phyloP scores from a whole-genome alignment of 1,284 basidiomycete species.

The Trichosporon asahii region DNA sequence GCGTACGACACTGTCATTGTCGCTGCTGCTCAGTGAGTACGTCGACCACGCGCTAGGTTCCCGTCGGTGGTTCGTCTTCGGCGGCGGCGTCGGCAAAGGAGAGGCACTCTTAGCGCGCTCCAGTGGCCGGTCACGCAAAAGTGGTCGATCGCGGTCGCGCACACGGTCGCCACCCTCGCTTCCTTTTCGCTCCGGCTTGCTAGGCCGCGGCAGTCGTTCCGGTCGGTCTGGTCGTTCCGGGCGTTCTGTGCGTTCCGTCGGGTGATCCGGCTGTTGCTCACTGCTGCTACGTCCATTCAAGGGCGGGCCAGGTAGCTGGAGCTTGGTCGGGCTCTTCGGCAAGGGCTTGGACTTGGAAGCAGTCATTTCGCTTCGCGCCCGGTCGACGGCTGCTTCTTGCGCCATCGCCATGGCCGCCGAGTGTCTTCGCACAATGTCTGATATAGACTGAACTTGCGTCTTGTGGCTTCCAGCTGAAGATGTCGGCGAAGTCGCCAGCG shows the following conservation, averaged over 20 bases:
- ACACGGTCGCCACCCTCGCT: background rate
- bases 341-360: background rate
- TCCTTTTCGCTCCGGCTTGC: background rate
- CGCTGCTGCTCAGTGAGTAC: constrained; percentile 15
- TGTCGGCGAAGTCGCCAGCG: constrained; percentile 8
- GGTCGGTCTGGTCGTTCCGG: background rate
- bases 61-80: constrained; percentile 11
- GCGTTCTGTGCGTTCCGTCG: background rate
- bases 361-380: constrained; percentile 27
- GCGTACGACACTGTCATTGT: constrained; percentile 21
- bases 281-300: background rate
- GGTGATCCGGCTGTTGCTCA: background rate
- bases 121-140: background rate
- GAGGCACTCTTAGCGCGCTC: constrained; percentile 3
- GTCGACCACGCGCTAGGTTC: constrained; percentile 15
- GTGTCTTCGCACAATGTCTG: constrained; percentile 53
- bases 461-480: constrained; percentile 8
- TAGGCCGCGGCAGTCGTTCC: background rate
- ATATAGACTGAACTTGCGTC: constrained; percentile 37
- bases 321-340: constrained; percentile 5
- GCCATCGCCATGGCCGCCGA: constrained; percentile 34
- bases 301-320: background rate
- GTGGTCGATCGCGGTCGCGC: background rate
- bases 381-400: constrained; percentile 26
- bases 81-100: constrained; percentile 3